Percentiles rank a stretch among this genome's conserved stretches.
Conservation (phyloP, 2,329 filamentous ascomycete species). For the Arthrobotrys entomopaga region DNA sequence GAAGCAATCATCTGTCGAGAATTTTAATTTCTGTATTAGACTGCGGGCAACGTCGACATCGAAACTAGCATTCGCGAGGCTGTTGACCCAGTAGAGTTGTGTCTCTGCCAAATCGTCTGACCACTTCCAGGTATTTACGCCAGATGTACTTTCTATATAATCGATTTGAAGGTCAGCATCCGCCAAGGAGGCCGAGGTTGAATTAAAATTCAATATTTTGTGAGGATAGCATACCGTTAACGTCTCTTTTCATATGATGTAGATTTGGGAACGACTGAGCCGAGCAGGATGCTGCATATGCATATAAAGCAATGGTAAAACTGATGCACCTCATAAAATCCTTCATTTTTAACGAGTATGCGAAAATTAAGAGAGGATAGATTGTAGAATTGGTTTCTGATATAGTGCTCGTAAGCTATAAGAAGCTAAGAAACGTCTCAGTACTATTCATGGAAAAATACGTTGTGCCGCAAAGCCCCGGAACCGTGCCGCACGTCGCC, state of each 20-base stretch:
- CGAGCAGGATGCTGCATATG: neutral
- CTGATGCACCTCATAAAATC: neutral
- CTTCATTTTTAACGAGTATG: neutral
- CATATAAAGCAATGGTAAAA: neutral
- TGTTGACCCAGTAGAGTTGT: constrained; percentile 29
- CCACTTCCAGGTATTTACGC: neutral
- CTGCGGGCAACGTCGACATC: neutral
- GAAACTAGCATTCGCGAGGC: neutral
- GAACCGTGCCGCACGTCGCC: too few species aligned
- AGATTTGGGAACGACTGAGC: neutral
- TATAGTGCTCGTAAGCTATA: too few species aligned
- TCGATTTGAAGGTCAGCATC: too few species aligned
- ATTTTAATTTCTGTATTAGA: neutral
- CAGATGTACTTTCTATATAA: too few species aligned
- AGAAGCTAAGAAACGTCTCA: too few species aligned
- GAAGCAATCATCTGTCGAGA: neutral
- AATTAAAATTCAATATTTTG: neutral
- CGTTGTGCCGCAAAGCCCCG: too few species aligned
- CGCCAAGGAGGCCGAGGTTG: too few species aligned
- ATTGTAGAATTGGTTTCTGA: too few species aligned
- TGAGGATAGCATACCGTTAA: neutral
- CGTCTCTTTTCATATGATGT: neutral
- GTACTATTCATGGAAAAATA: too few species aligned
- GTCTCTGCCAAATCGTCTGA: neutral
- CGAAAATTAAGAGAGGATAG: too few species aligned